A percentile compares a stretch with the other conserved stretches of the same genome.
Evolutionary conservation across 306 rosid species (phyloP).

Genomic region (Vachellia collinsii): DNA sequence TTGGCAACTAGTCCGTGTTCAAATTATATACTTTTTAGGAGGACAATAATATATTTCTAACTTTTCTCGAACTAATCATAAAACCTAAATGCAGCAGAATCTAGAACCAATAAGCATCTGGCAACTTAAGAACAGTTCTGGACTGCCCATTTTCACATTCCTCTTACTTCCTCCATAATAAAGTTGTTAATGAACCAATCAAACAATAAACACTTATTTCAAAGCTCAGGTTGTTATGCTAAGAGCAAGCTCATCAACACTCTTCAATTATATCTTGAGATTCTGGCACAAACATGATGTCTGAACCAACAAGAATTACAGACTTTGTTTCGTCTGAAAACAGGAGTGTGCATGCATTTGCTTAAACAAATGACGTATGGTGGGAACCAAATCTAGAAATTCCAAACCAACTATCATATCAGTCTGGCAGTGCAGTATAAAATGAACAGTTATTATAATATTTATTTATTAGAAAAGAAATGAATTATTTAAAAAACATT

Average conservation of each 20-base stretch:
- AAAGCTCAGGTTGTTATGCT: neutral
- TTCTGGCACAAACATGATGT: neutral
- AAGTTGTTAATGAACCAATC: neutral
- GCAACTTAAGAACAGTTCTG: conserved; percentile 10
- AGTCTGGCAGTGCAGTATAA: neutral
- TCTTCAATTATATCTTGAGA: neutral
- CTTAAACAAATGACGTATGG: neutral
- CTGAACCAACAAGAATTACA: neutral
- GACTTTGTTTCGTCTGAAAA: neutral
- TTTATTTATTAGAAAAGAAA: neutral
- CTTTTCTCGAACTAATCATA: neutral
- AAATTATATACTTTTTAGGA: conserved; percentile 11
- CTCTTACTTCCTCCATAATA: neutral
- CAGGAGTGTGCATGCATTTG: neutral
- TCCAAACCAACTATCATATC: neutral
- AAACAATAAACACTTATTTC: neutral
- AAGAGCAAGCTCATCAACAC: neutral
- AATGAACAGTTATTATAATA: neutral
- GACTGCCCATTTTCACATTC: neutral
- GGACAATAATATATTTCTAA: neutral
- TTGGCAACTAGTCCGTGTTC: conserved; percentile 26
- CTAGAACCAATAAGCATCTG: conserved; percentile 8
- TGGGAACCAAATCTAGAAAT: neutral
- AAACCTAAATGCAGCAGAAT: conserved; percentile 6
- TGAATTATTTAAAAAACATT: neutral